Conservation (phyloP, 2,329 filamentous ascomycete species). For the Achaetomium macrosporum region DNA sequence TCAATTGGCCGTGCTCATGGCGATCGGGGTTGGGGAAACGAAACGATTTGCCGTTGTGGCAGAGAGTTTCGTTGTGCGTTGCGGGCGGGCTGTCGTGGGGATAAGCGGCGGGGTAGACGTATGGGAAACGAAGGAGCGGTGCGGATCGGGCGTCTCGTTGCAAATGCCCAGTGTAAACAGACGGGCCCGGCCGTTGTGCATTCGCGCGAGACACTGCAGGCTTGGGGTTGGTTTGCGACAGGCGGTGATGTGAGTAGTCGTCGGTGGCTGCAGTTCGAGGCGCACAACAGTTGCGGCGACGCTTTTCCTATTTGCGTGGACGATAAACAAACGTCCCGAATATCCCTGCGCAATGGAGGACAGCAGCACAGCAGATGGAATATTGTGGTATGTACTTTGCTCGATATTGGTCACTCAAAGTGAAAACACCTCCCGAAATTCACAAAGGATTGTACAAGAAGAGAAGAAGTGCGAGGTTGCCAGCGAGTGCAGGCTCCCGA, state of each 20-base stretch:
- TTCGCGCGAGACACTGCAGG: slow-evolving; percentile 13
- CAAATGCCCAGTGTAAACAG: not conserved
- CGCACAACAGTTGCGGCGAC: slow-evolving; percentile 10
- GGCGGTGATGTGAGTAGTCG: not conserved
- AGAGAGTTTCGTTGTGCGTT: not conserved
- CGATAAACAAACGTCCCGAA: slow-evolving; percentile 8
- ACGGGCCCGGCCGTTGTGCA: not conserved
- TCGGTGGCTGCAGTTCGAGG: slow-evolving; percentile 10
- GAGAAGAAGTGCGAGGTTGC: slow-evolving; percentile 1
- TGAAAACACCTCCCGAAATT: not conserved
- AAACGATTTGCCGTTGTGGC: not conserved
- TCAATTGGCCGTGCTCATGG: slow-evolving; percentile 38
- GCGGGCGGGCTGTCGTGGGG: not conserved
- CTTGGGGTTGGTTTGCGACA: not conserved
- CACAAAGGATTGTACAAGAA: slow-evolving; percentile 13
- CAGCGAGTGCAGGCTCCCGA: not conserved
- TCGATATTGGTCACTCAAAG: not conserved
- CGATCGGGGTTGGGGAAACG: slow-evolving; percentile 14
- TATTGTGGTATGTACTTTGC: not conserved
- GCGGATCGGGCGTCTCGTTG: not conserved
- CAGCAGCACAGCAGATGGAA: not conserved
- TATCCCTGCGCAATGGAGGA: not conserved
- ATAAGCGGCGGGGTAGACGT: not conserved
- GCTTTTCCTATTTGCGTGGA: slow-evolving; percentile 4
- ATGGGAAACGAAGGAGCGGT: not conserved